Evolutionary conservation across 352 stramenopile genomes (phyloP).

Genomic region (Phytophthora cajani): DNA sequence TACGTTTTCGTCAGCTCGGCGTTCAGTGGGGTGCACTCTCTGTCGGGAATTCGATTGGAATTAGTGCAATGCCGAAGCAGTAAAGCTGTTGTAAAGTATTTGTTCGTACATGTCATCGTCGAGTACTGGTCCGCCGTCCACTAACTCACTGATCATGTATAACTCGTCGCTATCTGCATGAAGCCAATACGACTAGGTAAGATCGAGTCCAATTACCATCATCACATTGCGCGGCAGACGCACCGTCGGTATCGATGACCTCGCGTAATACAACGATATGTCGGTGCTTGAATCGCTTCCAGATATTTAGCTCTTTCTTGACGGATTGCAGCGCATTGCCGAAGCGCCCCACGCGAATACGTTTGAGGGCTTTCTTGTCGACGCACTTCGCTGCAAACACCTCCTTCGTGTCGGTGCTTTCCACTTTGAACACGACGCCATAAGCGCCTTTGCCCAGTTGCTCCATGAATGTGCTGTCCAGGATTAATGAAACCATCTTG

Average conservation of each 20-base stretch:
- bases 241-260: conserved; percentile 94
- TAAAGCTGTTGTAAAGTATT: not conserved
- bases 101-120: conserved; percentile 62
- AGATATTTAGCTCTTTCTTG: conserved; percentile 96
- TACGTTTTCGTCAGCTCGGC: conserved; percentile 69
- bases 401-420: conserved; percentile 74
- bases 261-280: conserved; percentile 95
- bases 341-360: conserved; percentile 70
- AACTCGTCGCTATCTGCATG: conserved; percentile 72
- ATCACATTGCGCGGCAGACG: conserved; percentile 5
- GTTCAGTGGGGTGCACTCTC: conserved; percentile 69
- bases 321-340: conserved; percentile 78
- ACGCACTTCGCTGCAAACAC: conserved; percentile 79
- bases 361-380: conserved; percentile 80
- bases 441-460: conserved; percentile 81
- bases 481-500: conserved; percentile 2
- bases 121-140: conserved; percentile 73
- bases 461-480: conserved; percentile 68
- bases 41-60: conserved; percentile 19
- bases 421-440: conserved; percentile 70
- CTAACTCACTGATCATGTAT: conserved; percentile 87
- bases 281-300: conserved; percentile 96
- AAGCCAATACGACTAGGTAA: not conserved
- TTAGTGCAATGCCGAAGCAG: not conserved
- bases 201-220: not conserved